These are phyloP conservation scores for Mortierella polycephala DNA, from an alignment of 371 early-diverging fungal species.

Conservation along the genomic window DNA sequence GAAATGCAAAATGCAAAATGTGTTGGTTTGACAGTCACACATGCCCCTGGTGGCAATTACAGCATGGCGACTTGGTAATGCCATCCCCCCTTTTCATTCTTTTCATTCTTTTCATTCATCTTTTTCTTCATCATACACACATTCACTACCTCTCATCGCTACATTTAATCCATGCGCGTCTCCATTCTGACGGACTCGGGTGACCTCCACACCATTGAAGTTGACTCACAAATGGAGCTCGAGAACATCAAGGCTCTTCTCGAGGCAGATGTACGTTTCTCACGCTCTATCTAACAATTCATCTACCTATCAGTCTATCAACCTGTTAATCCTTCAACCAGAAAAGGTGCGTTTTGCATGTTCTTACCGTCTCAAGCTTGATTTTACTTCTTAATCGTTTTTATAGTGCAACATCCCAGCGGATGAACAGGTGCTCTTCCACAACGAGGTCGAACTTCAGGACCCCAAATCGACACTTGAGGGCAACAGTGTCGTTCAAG, in stretches of 20 bases:
- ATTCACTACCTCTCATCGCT: neutral
- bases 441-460: conserved; percentile 69
- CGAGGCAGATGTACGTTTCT: conserved; percentile 77
- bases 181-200: conserved; percentile 73
- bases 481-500: conserved; percentile 73
- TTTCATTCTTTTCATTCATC: neutral
- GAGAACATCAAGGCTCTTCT: conserved; percentile 86
- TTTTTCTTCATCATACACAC: neutral
- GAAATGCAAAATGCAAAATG: too few species aligned
- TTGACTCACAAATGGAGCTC: conserved; percentile 82
- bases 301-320: neutral
- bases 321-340: neutral
- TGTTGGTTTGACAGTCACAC: too few species aligned
- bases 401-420: conserved; percentile 68
- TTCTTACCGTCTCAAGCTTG: conserved; percentile 3
- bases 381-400: neutral
- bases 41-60: too few species aligned
- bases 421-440: conserved; percentile 61
- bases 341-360: neutral
- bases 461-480: conserved; percentile 73
- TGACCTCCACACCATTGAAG: conserved; percentile 75
- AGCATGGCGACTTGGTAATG: too few species aligned
- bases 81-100: neutral
- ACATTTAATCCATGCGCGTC: conserved; percentile 60
- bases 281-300: neutral